These are phyloP conservation scores for Crucihimalaya himalaica DNA, from an alignment of 345 rosid species.

Conservation along the genomic window DNA sequence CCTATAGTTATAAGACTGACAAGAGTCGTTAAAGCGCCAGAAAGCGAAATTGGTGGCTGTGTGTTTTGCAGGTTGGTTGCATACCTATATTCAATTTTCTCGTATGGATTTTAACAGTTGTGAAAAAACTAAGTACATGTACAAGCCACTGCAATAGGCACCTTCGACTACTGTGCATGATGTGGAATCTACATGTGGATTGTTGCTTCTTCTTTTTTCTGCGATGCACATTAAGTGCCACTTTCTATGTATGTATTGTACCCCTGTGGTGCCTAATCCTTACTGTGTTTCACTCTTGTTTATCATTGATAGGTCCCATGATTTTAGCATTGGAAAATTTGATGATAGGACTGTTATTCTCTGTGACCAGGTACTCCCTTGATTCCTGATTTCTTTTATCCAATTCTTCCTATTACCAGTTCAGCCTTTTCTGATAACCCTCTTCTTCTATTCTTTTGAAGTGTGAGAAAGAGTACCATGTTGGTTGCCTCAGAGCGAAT, in stretches of 20 bases:
- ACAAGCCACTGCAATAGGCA: conserved; percentile 3
- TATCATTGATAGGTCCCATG: conserved; percentile 59
- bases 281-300: neutral
- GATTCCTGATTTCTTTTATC: conserved; percentile 22
- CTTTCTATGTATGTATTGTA: neutral
- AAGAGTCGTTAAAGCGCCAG: conserved; percentile 73
- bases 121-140: conserved; percentile 1
- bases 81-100: conserved; percentile 3
- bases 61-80: conserved; percentile 81
- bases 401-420: neutral
- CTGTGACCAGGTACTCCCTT: conserved; percentile 87
- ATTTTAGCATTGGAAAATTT: conserved; percentile 69
- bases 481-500: conserved; percentile 82
- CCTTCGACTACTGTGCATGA: conserved; percentile 10
- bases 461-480: conserved; percentile 98
- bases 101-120: neutral
- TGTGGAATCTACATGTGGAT: conserved; percentile 13
- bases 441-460: conserved; percentile 38
- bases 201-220: neutral
- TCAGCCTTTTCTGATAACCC: conserved; percentile 29
- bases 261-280: neutral
- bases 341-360: conserved; percentile 86
- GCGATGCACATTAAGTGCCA: conserved; percentile 5
- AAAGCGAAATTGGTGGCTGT: conserved; percentile 89
- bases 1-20: conserved; percentile 62